Evolutionary conservation across 1,284 basidiomycete genomes (phyloP), one percentile per base, ranked within the genome.

Genomic region (Ganoderma lingzhi): DNA sequence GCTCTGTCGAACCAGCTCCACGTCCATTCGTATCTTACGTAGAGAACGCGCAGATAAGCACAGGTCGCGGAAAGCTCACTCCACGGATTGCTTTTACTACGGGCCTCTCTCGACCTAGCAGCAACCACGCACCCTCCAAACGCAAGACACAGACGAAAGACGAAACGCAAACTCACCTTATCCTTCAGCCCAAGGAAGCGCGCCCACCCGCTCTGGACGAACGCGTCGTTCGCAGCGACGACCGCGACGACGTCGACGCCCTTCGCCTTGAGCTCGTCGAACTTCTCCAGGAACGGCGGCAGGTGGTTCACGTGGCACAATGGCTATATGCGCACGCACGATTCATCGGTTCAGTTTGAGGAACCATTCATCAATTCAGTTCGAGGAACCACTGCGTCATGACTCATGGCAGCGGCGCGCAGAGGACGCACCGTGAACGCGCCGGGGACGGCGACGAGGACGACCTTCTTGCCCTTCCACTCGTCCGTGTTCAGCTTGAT

Each of bases 381-480:
- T 8, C 1, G 45, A 45, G 17, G 14, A 6, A 45, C 17, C 44
- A 2, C 14, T 45, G 19, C 44, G 44, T 45, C 44, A 19, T 45
- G 44, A 6, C 44, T 19, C 45, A 5, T 19, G 10, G 48, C 2
- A 12, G 9, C 2, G 41, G 28, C 17, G 62, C 37, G 39, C 15
- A 37, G 63, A 23, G 19, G 65, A 81, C 89, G 75, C 73, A 93
- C 92, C 19, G 92, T 93, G 82, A 94, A 93, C 35, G 93, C 92
- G 66, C 93, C 93, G 35, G 93, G 93, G 53, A 94, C 90, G 70
- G 92, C 84, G 79, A 95, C 87, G 70, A 95, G 80, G 60, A 95
- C 90, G 66, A 95, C 90, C 82, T 93, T 95, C 86, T 96, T 95
- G 78, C 90, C 91, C 80, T 92, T 93, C 92, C 92, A 94, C 60